Conservation (phyloP, 805 yeast genomes). For the Wickerhamomyces queroliae region DNA sequence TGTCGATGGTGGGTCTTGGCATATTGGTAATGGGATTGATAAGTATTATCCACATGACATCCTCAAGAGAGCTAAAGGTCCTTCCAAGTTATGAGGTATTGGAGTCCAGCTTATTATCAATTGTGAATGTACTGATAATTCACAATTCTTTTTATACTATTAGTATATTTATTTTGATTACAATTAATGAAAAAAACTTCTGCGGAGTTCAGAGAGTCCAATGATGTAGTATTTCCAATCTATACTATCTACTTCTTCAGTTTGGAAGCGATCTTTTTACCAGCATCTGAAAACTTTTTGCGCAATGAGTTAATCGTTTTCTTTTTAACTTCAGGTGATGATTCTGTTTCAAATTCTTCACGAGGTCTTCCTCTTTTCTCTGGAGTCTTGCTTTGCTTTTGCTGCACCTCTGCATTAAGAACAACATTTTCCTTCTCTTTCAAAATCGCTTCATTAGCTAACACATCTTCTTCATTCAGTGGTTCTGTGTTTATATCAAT, state of each 20-base stretch:
- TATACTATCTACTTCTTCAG: too few species aligned
- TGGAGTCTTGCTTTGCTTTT: too few species aligned
- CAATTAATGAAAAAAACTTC: background rate
- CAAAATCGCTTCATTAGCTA: background rate
- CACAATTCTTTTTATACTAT: background rate
- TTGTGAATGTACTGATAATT: too few species aligned
- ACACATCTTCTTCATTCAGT: slow-evolving; percentile 12
- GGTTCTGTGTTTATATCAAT: slow-evolving; percentile 14
- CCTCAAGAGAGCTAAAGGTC: slow-evolving; percentile 22
- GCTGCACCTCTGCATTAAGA: too few species aligned
- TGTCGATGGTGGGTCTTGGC: slow-evolving; percentile 94
- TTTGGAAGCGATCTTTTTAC: slow-evolving; percentile 22
- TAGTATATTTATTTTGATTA: background rate
- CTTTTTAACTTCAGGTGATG: background rate
- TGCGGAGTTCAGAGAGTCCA: too few species aligned
- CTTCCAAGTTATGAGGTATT: slow-evolving; percentile 30
- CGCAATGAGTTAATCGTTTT: slow-evolving; percentile 2
- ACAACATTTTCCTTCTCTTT: slow-evolving; percentile 4
- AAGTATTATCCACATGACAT: slow-evolving; percentile 40
- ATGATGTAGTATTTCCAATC: too few species aligned
- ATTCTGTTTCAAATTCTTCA: background rate
- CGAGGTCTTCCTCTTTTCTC: slow-evolving; percentile 2
- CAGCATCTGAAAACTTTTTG: slow-evolving; percentile 18
- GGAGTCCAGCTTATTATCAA: too few species aligned
- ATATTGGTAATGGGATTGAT: slow-evolving; percentile 44